These are phyloP conservation scores for Cyclocybe cylindracea DNA, from an alignment of 768 basidiomycete species.

Conservation along the genomic window DNA sequence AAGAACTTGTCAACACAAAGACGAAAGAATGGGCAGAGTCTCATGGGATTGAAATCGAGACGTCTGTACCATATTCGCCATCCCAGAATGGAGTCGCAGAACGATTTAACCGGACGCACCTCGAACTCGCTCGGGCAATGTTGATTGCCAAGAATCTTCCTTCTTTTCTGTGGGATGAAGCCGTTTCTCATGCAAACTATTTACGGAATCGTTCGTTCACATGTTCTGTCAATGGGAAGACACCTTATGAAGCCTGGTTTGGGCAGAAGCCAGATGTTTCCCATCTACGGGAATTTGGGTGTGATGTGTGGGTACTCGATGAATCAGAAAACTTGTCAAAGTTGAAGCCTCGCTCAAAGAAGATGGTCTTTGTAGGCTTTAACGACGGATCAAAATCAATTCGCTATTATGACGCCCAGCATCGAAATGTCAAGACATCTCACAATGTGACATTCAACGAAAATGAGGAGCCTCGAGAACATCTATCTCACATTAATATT, in stretches of 20 bases:
- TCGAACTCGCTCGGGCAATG: constrained; percentile 33
- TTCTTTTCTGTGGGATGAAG: constrained; percentile 32
- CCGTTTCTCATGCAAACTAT: constrained; percentile 24
- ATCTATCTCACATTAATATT: neutral
- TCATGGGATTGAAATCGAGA: constrained; percentile 30
- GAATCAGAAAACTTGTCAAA: constrained; percentile 8
- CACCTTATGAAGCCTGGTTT: constrained; percentile 21
- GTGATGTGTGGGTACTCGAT: constrained; percentile 21
- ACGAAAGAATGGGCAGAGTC: constrained; percentile 18
- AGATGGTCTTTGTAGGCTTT: constrained; percentile 20
- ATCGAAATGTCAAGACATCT: constrained; percentile 15
- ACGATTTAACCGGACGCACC: constrained; percentile 30
- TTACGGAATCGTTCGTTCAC: constrained; percentile 27
- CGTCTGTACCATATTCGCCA: constrained; percentile 34
- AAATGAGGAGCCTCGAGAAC: constrained; percentile 4
- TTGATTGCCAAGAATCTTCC: constrained; percentile 26
- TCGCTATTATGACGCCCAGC: constrained; percentile 17
- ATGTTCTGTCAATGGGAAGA: constrained; percentile 16
- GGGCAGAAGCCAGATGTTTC: constrained; percentile 18
- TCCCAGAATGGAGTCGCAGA: constrained; percentile 43
- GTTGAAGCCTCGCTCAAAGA: constrained; percentile 8
- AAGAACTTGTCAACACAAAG: constrained; percentile 27
- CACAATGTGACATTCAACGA: constrained; percentile 21
- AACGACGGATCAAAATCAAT: constrained; percentile 21
- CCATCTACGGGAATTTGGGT: constrained; percentile 26